Conservation (phyloP, 2,329 filamentous ascomycete genomes). For the Calonectria montana region DNA sequence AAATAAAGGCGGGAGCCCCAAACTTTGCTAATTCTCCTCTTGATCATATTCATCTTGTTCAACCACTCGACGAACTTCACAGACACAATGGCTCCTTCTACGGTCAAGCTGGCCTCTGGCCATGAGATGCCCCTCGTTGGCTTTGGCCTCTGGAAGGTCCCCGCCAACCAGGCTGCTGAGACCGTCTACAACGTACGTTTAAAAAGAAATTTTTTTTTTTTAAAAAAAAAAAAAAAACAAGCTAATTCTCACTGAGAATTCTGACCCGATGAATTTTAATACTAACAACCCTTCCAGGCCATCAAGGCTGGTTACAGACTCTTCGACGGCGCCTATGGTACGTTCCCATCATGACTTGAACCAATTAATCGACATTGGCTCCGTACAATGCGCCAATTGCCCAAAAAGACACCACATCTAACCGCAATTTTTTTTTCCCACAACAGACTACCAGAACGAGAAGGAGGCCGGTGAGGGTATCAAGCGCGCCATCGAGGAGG, state of each 20-base stretch:
- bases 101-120: conserved; percentile 39
- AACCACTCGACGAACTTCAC: conserved; percentile 1
- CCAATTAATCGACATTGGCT: neutral
- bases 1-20: conserved; percentile 14
- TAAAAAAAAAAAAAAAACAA: neutral
- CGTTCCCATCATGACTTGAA: neutral
- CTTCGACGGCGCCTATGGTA: conserved; percentile 61
- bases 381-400: neutral
- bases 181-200: conserved; percentile 68
- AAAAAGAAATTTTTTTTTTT: no score
- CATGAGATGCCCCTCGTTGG: conserved; percentile 57
- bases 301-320: conserved; percentile 66
- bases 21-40: neutral
- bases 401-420: neutral
- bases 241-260: neutral
- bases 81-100: conserved; percentile 32
- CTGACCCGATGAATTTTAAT: neutral
- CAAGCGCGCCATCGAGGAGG: conserved; percentile 64
- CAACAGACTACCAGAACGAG: conserved; percentile 71
- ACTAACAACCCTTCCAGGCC: conserved; percentile 42
- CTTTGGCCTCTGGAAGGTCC: conserved; percentile 78
- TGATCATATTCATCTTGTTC: neutral
- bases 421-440: neutral
- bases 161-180: conserved; percentile 55
- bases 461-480: conserved; percentile 74